Evolutionary conservation across 2,329 filamentous ascomycete species (phyloP).

Genomic region (Ascochyta lentis): DNA sequence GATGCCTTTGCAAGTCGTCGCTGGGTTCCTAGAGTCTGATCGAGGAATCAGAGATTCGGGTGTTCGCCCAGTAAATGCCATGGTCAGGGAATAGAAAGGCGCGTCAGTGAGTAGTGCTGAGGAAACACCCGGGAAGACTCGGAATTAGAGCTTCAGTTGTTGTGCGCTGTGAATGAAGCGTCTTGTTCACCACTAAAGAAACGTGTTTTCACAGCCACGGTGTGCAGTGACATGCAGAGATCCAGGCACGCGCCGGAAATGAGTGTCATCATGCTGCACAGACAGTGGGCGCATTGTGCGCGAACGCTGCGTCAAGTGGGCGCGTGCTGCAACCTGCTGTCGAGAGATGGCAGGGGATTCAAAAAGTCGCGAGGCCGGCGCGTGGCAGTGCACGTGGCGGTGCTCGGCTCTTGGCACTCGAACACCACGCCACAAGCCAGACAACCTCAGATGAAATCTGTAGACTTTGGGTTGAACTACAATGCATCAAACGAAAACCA

Average conservation of each 20-base stretch:
- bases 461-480: too few species aligned
- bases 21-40: constrained; percentile 83
- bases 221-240: background rate
- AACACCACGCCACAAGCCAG: too few species aligned
- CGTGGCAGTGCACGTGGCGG: constrained; percentile 26
- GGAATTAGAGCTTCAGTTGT: background rate
- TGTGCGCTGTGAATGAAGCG: background rate
- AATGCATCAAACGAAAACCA: too few species aligned
- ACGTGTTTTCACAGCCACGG: background rate
- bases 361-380: constrained; percentile 22
- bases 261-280: constrained; percentile 10
- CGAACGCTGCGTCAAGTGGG: constrained; percentile 19
- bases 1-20: constrained; percentile 86
- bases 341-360: constrained; percentile 26
- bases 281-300: constrained; percentile 20
- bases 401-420: background rate
- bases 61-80: constrained; percentile 57
- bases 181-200: background rate
- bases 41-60: constrained; percentile 81
- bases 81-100: constrained; percentile 2
- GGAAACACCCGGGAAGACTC: background rate
- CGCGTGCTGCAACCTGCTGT: constrained; percentile 22
- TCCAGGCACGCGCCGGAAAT: background rate
- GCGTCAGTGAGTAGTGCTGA: background rate
- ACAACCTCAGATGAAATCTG: too few species aligned